phyloP scores from a whole-genome alignment of 306 rosid genomes.

The Acacia acuminata region DNA sequence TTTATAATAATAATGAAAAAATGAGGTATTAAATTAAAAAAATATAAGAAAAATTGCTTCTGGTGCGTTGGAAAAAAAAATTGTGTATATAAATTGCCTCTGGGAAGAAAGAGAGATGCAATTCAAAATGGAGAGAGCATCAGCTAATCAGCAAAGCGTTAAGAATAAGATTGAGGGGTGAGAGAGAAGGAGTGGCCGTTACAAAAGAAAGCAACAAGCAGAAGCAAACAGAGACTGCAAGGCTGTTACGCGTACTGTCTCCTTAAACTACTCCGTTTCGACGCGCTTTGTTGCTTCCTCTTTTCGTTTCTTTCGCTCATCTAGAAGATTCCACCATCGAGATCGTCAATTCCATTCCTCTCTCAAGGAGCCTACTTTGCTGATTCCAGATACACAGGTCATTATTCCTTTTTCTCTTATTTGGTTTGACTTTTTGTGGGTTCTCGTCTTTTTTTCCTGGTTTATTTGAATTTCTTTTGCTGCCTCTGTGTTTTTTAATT shows the following conservation, averaged over 20 bases:
- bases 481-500: background rate
- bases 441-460: background rate
- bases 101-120: too few relatives aligned
- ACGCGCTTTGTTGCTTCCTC: background rate
- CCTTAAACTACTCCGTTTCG: conserved; percentile 9
- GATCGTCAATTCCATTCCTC: background rate
- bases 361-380: background rate
- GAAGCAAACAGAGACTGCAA: background rate
- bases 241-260: background rate
- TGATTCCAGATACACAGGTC: background rate
- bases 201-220: background rate
- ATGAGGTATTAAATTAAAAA: too few relatives aligned
- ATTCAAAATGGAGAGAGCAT: too few relatives aligned
- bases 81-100: too few relatives aligned
- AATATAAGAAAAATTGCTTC: too few relatives aligned
- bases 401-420: background rate
- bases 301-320: background rate
- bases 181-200: background rate
- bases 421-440: background rate
- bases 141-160: too few relatives aligned
- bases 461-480: background rate
- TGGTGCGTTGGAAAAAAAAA: too few relatives aligned
- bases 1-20: too few relatives aligned
- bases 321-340: background rate
- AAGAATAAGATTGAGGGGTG: too few relatives aligned